Percentiles rank a stretch among this genome's conserved stretches.
These are phyloP conservation scores for Nematodospora valgi DNA, from an alignment of 805 yeast genomes.

Conservation along the genomic window DNA sequence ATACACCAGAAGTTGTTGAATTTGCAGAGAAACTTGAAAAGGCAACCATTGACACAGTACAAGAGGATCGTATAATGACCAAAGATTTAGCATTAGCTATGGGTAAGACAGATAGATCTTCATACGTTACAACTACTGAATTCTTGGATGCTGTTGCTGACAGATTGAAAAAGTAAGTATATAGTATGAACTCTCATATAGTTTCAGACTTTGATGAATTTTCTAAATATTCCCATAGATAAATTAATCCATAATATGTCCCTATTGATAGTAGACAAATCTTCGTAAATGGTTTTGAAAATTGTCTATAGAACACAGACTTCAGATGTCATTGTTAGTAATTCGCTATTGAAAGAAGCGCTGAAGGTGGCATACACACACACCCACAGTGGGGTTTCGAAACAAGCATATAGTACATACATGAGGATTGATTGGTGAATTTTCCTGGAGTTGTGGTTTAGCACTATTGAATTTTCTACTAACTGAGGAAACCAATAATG, in stretches of 20 bases:
- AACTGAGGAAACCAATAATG: too few relatives aligned
- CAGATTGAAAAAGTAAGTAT: constrained; percentile 35
- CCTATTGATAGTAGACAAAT: constrained; percentile 13
- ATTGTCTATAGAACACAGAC: constrained; percentile 14
- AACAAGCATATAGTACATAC: too few relatives aligned
- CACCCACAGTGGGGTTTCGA: too few relatives aligned
- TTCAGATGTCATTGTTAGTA: too few relatives aligned
- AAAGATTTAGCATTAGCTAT: constrained; percentile 76
- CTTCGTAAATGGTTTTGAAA: constrained; percentile 15
- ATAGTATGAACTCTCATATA: neutral
- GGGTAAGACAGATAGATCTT: constrained; percentile 56
- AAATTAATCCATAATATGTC: constrained; percentile 14
- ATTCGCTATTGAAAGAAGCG: too few relatives aligned
- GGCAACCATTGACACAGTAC: constrained; percentile 70
- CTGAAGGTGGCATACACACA: too few relatives aligned
- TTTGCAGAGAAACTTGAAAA: constrained; percentile 65
- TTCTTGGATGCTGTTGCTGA: constrained; percentile 75
- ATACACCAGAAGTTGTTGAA: constrained; percentile 64
- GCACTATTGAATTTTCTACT: too few relatives aligned
- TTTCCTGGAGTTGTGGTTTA: too few relatives aligned
- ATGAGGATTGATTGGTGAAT: too few relatives aligned
- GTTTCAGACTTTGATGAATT: neutral
- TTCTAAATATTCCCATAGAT: constrained; percentile 10
- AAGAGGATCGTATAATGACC: constrained; percentile 73
- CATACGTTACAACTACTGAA: constrained; percentile 71